Base-by-base conservation (phyloP, 176 grass and related monocot species). In the Musa schizocarpa region DNA sequence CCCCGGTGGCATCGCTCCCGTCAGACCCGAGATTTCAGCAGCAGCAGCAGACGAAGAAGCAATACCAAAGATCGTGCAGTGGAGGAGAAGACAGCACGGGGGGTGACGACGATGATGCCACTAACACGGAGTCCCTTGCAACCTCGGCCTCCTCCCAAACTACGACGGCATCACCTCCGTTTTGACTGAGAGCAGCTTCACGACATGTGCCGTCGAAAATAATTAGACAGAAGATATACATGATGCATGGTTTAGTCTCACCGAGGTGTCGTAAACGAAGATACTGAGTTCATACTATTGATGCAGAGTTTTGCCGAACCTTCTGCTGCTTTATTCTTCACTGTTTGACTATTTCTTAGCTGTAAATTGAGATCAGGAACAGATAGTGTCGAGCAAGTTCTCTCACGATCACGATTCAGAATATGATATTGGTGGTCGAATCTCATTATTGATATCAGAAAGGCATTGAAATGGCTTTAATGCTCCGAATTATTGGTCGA, bases 141-240 rank as follows among this genome's bases (percentile, higher is more conserved):
- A 76, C 55, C 2, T 92, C 78, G 0, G 87, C 83, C 6, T 86
- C 86, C 13, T 88, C 89, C 13, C 86, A 86, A 13, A 86, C 89
- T 0, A 78, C 76, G 1, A 86, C 81, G 21, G 83, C 72, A 9
- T 68, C 72, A 3, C 63, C 69, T 54, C 0, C 2, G 8, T 61
- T 19, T 19, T 6, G 56, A 19, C 56, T 58, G 56, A 9, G 17
- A 59, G 56, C 56, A 34, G 29, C 13, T 19, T 16, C 29, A 34
- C 29, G 29, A 34, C 29, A 4, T 34, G 29, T 34, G 29, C 26
- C 26, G 29, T 34, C 29, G 29, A 34, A 43, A 43, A 43, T 43
- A 43, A 43, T 6, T 6, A 43, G 34, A 43, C n/a, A 4, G n/a
- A 7, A 7, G 7, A 14, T 61, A n/a, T 9, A n/a, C 16, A 61